A percentile compares a stretch with the other conserved stretches of the same genome.
Conservation (phyloP, 75 land plant species). For the Cupressus sempervirens region DNA sequence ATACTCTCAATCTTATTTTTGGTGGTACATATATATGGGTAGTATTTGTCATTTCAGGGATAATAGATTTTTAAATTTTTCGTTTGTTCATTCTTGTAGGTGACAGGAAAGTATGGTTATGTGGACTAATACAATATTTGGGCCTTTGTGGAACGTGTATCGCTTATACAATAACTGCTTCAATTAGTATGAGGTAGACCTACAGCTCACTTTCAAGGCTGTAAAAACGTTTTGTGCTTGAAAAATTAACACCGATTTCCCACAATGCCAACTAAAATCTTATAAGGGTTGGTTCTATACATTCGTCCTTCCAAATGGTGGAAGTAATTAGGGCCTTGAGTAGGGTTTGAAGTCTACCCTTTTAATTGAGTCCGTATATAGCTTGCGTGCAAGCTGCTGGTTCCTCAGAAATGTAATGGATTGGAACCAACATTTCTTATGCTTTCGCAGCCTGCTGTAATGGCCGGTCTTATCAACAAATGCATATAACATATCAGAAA, state of each 20-base stretch:
- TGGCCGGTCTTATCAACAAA: background rate
- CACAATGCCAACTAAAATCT: background rate
- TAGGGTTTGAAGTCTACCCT: background rate
- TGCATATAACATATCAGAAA: background rate
- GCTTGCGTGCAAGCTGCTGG: background rate
- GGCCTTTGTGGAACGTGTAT: conserved; percentile 36
- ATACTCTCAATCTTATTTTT: background rate
- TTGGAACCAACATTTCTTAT: background rate
- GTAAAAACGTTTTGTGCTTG: background rate
- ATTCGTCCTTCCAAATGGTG: background rate
- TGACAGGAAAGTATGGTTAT: conserved; percentile 24
- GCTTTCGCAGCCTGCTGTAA: background rate
- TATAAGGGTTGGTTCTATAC: background rate
- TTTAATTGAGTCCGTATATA: no score
- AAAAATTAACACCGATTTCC: background rate
- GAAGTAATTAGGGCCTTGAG: background rate
- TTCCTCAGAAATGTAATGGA: background rate
- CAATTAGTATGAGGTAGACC: conserved; percentile 50
- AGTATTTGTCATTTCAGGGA: background rate
- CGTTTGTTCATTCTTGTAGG: conserved; percentile 22
- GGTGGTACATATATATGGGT: background rate
- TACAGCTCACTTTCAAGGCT: background rate
- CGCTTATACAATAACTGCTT: conserved; percentile 59
- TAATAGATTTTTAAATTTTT: no score
- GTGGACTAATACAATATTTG: conserved; percentile 39